phyloP scores from a whole-genome alignment of 2,329 filamentous ascomycete species.

The Colletotrichum siamense region DNA sequence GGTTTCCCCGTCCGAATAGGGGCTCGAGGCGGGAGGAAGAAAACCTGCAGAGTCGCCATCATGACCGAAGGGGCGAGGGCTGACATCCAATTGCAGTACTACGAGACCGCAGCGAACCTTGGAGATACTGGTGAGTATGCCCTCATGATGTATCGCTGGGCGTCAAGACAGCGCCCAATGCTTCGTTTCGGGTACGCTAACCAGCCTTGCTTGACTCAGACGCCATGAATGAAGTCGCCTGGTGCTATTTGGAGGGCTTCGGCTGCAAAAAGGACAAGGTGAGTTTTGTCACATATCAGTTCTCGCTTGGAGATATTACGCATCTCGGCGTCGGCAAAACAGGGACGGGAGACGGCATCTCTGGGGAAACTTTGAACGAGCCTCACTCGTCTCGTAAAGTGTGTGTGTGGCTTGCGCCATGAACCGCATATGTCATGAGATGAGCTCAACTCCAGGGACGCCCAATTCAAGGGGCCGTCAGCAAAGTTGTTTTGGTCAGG shows the following conservation, averaged over 20 bases:
- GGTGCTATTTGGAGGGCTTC: slow-evolving; percentile 97
- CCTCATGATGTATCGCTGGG: neutral
- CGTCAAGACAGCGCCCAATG: slow-evolving; percentile 10
- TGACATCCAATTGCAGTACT: slow-evolving; percentile 67
- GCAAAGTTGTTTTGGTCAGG: slow-evolving; percentile 14
- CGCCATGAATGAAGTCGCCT: slow-evolving; percentile 95
- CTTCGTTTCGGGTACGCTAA: slow-evolving; percentile 10
- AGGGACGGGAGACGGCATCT: neutral
- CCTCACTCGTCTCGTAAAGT: neutral
- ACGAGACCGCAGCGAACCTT: slow-evolving; percentile 95
- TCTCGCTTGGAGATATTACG: slow-evolving; percentile 23
- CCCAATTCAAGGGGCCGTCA: neutral
- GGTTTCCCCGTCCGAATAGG: slow-evolving; percentile 29
- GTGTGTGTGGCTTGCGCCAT: neutral
- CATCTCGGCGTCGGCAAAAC: neutral
- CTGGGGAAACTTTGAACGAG: neutral
- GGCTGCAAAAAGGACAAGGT: slow-evolving; percentile 99
- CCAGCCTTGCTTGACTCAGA: slow-evolving; percentile 54
- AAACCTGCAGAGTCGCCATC: neutral
- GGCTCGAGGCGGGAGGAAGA: neutral
- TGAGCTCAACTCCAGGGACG: slow-evolving; percentile 9
- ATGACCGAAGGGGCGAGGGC: neutral
- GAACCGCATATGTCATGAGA: neutral
- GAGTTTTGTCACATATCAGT: slow-evolving; percentile 47
- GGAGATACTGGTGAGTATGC: slow-evolving; percentile 75